Evolutionary conservation across 306 rosid species (phyloP), one percentile per base, ranked within the genome.

Genomic region (Vigna mungo): DNA sequence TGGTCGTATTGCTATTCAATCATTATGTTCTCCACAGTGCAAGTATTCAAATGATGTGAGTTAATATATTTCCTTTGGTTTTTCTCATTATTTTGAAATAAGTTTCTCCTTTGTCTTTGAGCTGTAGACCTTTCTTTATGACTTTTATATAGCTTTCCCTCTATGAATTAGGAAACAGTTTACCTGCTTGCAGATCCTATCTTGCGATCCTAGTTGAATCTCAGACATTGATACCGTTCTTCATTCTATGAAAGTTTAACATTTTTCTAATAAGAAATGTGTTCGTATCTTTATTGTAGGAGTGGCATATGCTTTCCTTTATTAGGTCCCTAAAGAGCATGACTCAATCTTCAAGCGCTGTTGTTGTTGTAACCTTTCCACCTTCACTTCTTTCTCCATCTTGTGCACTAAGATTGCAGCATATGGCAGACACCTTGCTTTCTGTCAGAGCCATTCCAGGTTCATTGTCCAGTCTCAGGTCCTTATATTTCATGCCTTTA

Each of bases 11-110:
- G 94, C 97, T 55, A 87, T 94, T 79, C 98, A 94, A 54, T 94
- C 98, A 73, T 86, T 94, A 58, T 89, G 98, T 79, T 88, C 97
- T 72, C 97, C 96, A 71, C 97, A 92, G 67, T 92, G 94, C 81
- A 81, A 77, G 81, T 85, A 86, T 83, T 85, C 96, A 72, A 68
- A 85, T 79, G 81, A 81, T 93, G 97, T 94, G 7, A 83, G 96
- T 71, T 20, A 64, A 56, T 72, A 39, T 44, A 65, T 4, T 80
- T 52, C 68, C 53, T 48, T 6, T 0, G 34, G 5, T 3, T 18
- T n/a, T 16, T 16, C 21, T 77, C 54, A 8, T 79, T 15, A 6
- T 51, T 53, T 56, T 46, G 68, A 47, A 16, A 17, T 17, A 20
- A 36, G 54, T 78, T 85, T 74, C 65, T 56, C 21, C 37, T 75